Evolutionary conservation across 768 basidiomycete species (phyloP), one percentile per base, ranked within the genome.

Genomic region (Tricholoma terreum): DNA sequence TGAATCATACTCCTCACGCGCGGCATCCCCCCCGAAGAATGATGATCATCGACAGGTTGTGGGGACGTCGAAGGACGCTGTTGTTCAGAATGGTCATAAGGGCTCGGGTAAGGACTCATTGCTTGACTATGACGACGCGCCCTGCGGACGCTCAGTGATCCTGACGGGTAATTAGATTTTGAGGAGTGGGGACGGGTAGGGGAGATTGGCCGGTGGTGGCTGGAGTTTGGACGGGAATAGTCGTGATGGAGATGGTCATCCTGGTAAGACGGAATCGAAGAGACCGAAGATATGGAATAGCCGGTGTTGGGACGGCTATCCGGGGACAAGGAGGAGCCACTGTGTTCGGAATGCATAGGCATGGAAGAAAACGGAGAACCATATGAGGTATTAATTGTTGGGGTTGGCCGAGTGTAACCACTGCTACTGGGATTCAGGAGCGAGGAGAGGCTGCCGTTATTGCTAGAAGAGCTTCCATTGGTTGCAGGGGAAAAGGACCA

Each of bases 231-330:
- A 27, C 89, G 85, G 52, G 87, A 85, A 67, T 88, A 87, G 65
- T 90, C 84, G 56, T 82, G 80, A 55, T 82, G 73, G 30, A 73
- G 61, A 67, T 76, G 67, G 50, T 71, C 77, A 42, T 89, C 86
- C 53, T 86, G 86, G 70, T 90, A 89, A 8, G 46, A 12, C 0
- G 85, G 80, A 61, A 90, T 67, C 17, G 88, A 90, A 1, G 87
- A 88, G 61, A 91, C 89, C 11, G 89, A 90, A 2, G 89, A 86
- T 55, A 91, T 89, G 36, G 91, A 92, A 70, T 93, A 93, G 15
- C 91, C 89, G 0, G 91, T 92, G 1, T 86, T 87, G 1, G 91
- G 91, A 51, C 91, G 85, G 71, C 89, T 90, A 69, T 93, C 91
- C 5, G 91, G 91, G 3, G 91, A 92, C 61, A 90, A 70, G 0